Conservation (phyloP, 495 filamentous ascomycete species). For the Mytilinidion resinicola region DNA sequence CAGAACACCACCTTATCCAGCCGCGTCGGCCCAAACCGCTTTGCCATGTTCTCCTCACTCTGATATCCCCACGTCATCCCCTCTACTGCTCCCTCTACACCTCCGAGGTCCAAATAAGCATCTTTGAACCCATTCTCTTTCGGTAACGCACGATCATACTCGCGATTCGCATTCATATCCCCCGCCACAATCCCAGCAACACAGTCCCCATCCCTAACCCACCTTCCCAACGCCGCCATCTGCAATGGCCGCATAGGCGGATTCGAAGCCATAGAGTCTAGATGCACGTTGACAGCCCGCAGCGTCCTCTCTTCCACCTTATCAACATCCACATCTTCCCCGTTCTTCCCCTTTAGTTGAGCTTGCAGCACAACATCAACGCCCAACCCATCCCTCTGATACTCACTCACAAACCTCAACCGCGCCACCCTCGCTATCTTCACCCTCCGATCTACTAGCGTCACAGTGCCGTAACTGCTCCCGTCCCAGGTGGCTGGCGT, state of each 20-base stretch:
- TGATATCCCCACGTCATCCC: slow-evolving; percentile 55
- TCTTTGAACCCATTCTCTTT: slow-evolving; percentile 45
- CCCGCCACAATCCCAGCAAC: slow-evolving; percentile 41
- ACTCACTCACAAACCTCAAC: slow-evolving; percentile 39
- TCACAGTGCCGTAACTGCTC: slow-evolving; percentile 43
- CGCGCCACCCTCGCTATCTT: slow-evolving; percentile 40
- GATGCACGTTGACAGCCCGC: slow-evolving; percentile 49
- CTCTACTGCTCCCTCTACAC: slow-evolving; percentile 43
- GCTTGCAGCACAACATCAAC: slow-evolving; percentile 36
- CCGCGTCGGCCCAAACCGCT: slow-evolving; percentile 41
- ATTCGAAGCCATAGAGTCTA: slow-evolving; percentile 43
- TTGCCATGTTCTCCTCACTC: slow-evolving; percentile 30
- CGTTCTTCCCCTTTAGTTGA: slow-evolving; percentile 5
- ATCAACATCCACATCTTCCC: slow-evolving; percentile 41
- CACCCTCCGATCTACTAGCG: slow-evolving; percentile 45
- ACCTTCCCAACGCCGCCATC: slow-evolving; percentile 36
- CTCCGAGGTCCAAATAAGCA: slow-evolving; percentile 48
- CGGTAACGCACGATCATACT: slow-evolving; percentile 45
- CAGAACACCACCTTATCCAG: slow-evolving; percentile 50
- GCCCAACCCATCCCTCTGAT: slow-evolving; percentile 47
- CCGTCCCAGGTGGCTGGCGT: slow-evolving; percentile 31
- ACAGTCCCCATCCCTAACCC: slow-evolving; percentile 33
- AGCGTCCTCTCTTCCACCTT: slow-evolving; percentile 15
- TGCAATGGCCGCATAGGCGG: slow-evolving; percentile 43
- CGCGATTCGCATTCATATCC: slow-evolving; percentile 52